Base-by-base conservation (phyloP, 768 basidiomycete genomes). In the Tephrocybe sp. region DNA sequence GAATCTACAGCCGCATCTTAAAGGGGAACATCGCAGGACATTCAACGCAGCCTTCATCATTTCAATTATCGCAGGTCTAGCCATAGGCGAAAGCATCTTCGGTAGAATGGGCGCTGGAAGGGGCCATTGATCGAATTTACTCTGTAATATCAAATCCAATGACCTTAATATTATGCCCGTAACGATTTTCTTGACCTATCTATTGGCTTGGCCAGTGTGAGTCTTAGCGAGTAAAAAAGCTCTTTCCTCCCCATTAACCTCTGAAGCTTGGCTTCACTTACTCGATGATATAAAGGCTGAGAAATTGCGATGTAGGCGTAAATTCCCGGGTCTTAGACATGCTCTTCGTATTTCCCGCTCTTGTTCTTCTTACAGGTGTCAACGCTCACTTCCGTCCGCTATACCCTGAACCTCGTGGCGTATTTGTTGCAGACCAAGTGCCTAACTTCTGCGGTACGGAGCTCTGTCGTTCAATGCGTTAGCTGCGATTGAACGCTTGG, bases 41-140 rank as follows among this genome's bases (percentile, higher is more conserved):
- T 94, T 88, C 69, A 84, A 92, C 56, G 85, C 78, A 4, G 85
- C 80, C 22, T 95, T 81, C 60, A 75, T 94, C 48, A 78, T 94
- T 27, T 75, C 85, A 9, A 80, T 93, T 52, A 62, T 92, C 12
- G 47, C 81, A 2, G 92, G 92, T 1, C 68, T 87, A 25, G 86
- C 82, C 8, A 63, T 87, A 15, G 93, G 92, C 9, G 92, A 95
- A 69, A 65, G 82, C 15, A 47, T 84, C 26, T 88, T 90, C 57
- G 86, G 86, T 8, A 73, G 86, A 49, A 67, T 83, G 31, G 74
- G 69, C 15, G 48, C 44, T 53, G 56, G 60, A 32, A 44, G 57
- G 18, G 28, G 24, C 16, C 54, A 60, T 40, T 55, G 31, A 51
- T 44, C 18, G 39, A 11, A 25, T 28, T 18, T 38, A 16, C 44